A percentile compares a stretch with the other conserved stretches of the same genome.
Evolutionary conservation across 202 grass and related monocot genomes (phyloP).

Genomic region (Zizania palustris): DNA sequence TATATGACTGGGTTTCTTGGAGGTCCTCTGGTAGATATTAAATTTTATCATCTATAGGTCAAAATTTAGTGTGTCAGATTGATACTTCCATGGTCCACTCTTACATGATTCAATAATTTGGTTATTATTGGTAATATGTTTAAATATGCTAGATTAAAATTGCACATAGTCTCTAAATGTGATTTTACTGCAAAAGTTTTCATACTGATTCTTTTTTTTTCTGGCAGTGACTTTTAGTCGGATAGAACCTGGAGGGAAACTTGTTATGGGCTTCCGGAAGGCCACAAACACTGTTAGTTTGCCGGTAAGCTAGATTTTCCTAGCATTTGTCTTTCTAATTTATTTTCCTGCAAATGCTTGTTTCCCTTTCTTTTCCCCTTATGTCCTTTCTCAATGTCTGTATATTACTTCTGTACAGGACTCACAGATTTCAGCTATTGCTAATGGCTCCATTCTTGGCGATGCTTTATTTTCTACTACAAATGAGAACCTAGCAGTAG

Average conservation of each 20-base stretch:
- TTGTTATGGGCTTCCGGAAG: conserved; percentile 99
- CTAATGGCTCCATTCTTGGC: conserved; percentile 74
- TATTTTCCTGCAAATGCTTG: conserved; percentile 27
- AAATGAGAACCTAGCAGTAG: conserved; percentile 70
- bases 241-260: conserved; percentile 97
- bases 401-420: conserved; percentile 59
- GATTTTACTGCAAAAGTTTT: conserved; percentile 15
- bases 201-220: conserved; percentile 28
- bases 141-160: not conserved
- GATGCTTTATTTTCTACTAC: conserved; percentile 72
- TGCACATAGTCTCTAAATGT: conserved; percentile 22
- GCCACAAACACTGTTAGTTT: conserved; percentile 88
- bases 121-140: not conserved
- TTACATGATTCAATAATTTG: not conserved
- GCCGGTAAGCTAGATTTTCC: conserved; percentile 57
- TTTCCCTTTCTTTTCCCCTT: conserved; percentile 20
- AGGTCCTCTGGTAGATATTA: too few relatives aligned
- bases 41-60: too few relatives aligned
- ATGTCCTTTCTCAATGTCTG: conserved; percentile 23
- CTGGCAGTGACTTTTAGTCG: conserved; percentile 93
- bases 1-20: too few relatives aligned
- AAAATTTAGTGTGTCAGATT: not conserved
- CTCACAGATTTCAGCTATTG: conserved; percentile 97
- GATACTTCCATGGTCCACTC: not conserved
- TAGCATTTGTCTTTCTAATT: conserved; percentile 18